Evolutionary conservation across 164 flowering plant genomes (phyloP).

Genomic region (Kingdonia uniflora): DNA sequence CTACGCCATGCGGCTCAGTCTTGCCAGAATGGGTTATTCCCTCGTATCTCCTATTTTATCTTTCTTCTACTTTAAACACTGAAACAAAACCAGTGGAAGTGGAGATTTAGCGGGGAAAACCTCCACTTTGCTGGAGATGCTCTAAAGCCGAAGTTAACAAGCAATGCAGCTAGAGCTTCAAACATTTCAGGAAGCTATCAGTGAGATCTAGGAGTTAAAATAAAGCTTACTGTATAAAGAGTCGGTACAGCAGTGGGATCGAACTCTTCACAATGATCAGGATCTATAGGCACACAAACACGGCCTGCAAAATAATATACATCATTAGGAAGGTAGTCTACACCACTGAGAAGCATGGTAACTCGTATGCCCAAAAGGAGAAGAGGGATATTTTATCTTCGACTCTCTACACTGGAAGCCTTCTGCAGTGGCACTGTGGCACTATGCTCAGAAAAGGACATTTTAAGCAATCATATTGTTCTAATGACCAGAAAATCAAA

Average conservation of each 20-base stretch:
- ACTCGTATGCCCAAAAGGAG: no score
- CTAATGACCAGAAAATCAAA: not conserved
- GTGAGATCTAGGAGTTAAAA: not conserved
- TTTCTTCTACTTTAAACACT: no score
- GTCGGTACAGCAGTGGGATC: conserved; percentile 88
- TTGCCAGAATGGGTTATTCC: no score
- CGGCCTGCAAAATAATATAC: conserved; percentile 42
- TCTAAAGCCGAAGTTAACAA: no score
- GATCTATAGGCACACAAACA: conserved; percentile 94
- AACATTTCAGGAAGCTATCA: not conserved
- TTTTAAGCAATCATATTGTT: no score
- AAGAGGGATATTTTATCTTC: no score
- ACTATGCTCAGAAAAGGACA: no score
- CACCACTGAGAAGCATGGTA: conserved; percentile 3
- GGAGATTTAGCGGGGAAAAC: no score
- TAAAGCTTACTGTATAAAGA: conserved; percentile 56
- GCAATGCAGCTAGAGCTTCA: not conserved
- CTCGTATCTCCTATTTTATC: no score
- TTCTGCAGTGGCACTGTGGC: not conserved
- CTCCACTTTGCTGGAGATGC: no score
- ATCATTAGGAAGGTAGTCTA: not conserved
- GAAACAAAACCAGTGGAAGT: no score
- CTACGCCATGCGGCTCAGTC: no score
- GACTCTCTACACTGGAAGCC: not conserved
- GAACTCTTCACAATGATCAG: conserved; percentile 72